Conservation (phyloP, 2,329 filamentous ascomycete species). For the Colletotrichum caudatum region DNA sequence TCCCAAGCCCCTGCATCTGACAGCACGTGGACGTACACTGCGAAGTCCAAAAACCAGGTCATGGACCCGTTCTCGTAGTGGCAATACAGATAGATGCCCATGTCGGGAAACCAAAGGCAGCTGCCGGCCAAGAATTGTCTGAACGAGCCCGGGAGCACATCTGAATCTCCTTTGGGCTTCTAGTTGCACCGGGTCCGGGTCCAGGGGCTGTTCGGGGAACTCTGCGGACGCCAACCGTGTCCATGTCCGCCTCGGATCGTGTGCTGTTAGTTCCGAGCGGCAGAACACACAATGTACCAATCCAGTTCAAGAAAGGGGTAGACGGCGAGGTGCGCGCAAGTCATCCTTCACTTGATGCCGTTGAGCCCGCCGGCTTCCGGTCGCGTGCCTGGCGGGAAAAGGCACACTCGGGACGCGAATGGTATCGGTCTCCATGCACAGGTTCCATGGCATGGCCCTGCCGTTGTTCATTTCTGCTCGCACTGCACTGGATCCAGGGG, state of each 20-base stretch:
- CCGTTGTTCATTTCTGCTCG: conserved; percentile 5
- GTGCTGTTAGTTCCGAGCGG: background rate
- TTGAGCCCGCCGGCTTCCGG: background rate
- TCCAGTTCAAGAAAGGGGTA: background rate
- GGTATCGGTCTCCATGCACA: background rate
- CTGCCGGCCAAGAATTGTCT: background rate
- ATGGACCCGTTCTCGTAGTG: background rate
- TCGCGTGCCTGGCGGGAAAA: conserved; percentile 1
- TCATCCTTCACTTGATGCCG: background rate
- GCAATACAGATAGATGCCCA: background rate
- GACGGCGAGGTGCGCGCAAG: background rate
- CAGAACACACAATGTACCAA: background rate
- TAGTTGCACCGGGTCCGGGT: background rate
- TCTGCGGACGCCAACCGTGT: background rate
- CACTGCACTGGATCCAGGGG: conserved; percentile 4
- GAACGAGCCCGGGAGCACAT: background rate
- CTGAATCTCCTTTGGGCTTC: background rate
- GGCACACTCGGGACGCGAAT: background rate
- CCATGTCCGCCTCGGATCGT: background rate
- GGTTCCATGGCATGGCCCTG: background rate
- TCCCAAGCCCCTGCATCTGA: background rate
- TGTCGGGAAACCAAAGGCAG: background rate
- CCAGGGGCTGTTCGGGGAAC: background rate
- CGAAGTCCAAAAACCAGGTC: background rate
- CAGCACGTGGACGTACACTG: background rate